Conservation (phyloP, 768 basidiomycete genomes). For the Suillus placidus region DNA sequence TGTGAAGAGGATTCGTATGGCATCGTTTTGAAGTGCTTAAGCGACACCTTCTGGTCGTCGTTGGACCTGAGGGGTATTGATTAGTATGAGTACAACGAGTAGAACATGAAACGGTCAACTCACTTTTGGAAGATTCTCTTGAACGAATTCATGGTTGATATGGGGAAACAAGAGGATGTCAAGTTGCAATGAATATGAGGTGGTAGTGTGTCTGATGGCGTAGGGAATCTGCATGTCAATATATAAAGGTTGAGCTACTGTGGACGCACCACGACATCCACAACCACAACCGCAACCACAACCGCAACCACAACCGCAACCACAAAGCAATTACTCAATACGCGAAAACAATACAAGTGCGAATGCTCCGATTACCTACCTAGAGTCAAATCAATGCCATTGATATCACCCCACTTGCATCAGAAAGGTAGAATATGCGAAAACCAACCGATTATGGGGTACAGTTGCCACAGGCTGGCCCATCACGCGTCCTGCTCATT, state of each 20-base stretch:
- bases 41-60: neutral
- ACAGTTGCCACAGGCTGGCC: neutral
- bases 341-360: neutral
- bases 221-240: neutral
- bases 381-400: neutral
- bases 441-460: neutral
- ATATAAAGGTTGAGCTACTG: neutral
- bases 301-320: too few relatives aligned
- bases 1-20: constrained; percentile 11
- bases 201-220: neutral
- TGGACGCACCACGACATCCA: neutral
- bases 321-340: neutral
- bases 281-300: too few relatives aligned
- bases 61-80: constrained; percentile 7
- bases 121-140: constrained; percentile 11
- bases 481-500: neutral
- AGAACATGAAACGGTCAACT: neutral
- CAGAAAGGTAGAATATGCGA: neutral
- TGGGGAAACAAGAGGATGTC: neutral
- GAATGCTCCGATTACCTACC: neutral
- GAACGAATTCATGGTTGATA: neutral
- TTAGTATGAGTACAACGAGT: neutral
- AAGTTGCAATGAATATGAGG: neutral
- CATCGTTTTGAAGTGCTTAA: constrained; percentile 19
- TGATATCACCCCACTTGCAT: neutral